These are phyloP conservation scores for Skeletonema marinoi DNA, from an alignment of 108 stramenopile genomes.

Conservation along the genomic window DNA sequence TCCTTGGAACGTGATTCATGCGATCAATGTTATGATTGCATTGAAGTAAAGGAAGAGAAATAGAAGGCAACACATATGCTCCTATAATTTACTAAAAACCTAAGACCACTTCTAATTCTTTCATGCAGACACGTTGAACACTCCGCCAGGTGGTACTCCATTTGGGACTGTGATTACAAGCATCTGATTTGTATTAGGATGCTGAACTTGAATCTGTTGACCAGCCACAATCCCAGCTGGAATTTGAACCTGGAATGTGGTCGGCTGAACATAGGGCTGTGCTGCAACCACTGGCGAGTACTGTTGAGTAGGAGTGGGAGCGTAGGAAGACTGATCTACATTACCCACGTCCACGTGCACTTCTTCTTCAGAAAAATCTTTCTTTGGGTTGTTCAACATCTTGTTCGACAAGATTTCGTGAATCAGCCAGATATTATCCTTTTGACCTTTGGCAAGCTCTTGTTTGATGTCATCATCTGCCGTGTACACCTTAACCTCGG, in stretches of 20 bases:
- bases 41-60: no score
- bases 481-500: slow-evolving; percentile 50
- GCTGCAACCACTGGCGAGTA: neutral
- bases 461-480: slow-evolving; percentile 36
- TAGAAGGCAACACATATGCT: no score
- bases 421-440: slow-evolving; percentile 44
- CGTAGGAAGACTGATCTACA: neutral
- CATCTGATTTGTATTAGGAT: neutral
- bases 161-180: slow-evolving; percentile 1
- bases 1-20: no score
- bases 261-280: neutral
- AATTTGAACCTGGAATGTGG: slow-evolving; percentile 2
- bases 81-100: no score
- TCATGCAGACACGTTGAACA: slow-evolving; percentile 1
- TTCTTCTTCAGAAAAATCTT: slow-evolving; percentile 16
- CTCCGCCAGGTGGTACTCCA: slow-evolving; percentile 2
- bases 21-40: no score
- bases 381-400: slow-evolving; percentile 21
- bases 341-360: neutral
- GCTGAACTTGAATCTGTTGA: slow-evolving; percentile 7
- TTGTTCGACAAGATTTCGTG: slow-evolving; percentile 42
- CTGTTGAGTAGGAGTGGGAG: neutral
- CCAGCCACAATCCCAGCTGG: slow-evolving; percentile 2
- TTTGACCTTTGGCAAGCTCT: slow-evolving; percentile 42
- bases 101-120: neutral